These are phyloP conservation scores for Phaeosphaeria sp. DNA, from an alignment of 2,329 filamentous ascomycete species.

Conservation along the genomic window DNA sequence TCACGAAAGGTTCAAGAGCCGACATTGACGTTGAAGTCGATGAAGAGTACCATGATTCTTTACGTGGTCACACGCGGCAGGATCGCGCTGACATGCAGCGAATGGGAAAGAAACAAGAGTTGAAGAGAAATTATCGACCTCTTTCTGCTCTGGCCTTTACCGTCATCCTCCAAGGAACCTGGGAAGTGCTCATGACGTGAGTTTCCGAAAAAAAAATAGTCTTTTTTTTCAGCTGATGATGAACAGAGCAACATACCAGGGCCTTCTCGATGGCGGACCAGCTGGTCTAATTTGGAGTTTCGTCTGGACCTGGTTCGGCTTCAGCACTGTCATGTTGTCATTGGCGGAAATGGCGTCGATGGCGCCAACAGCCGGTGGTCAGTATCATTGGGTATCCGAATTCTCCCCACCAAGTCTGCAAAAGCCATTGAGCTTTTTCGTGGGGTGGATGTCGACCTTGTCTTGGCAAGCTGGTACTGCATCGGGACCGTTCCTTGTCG, in stretches of 20 bases:
- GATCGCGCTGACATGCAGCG: conserved; percentile 40
- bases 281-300: conserved; percentile 45
- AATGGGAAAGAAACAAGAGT: conserved; percentile 44
- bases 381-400: conserved; percentile 46
- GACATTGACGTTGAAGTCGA: conserved; percentile 29
- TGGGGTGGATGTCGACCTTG: conserved; percentile 58
- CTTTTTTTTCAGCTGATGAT: not conserved
- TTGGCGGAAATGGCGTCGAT: conserved; percentile 46
- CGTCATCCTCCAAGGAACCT: conserved; percentile 42
- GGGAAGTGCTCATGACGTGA: conserved; percentile 43
- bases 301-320: conserved; percentile 43
- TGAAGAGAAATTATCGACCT: conserved; percentile 43
- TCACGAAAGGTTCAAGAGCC: conserved; percentile 13
- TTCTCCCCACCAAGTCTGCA: conserved; percentile 38
- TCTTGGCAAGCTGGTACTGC: conserved; percentile 60
- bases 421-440: conserved; percentile 35
- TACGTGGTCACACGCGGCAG: conserved; percentile 34
- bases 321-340: conserved; percentile 39
- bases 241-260: conserved; percentile 34
- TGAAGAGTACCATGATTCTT: conserved; percentile 34
- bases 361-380: conserved; percentile 44
- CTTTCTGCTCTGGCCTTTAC: conserved; percentile 42
- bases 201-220: not conserved
- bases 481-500: conserved; percentile 56
- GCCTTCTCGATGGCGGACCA: conserved; percentile 39